phyloP scores from a whole-genome alignment of 116 monocot genomes.

The Zostera marina region DNA sequence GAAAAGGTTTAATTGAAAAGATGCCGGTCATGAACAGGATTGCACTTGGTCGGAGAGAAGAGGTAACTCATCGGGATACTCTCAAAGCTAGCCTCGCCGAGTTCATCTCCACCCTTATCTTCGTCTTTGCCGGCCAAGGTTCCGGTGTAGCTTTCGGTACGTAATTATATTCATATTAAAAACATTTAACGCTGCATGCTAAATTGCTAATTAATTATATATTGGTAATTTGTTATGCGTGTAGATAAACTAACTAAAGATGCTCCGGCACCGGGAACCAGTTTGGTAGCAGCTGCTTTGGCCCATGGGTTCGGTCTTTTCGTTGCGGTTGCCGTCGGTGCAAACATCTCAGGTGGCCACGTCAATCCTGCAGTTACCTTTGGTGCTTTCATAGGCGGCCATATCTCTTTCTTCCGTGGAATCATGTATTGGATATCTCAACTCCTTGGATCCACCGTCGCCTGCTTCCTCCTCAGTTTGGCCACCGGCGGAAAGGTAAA shows the following conservation, averaged over 20 bases:
- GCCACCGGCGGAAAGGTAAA: slow-evolving; percentile 28
- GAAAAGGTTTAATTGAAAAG: neutral
- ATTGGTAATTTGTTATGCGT: neutral
- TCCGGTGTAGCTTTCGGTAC: slow-evolving; percentile 61
- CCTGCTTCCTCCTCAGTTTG: slow-evolving; percentile 62
- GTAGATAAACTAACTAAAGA: slow-evolving; percentile 37
- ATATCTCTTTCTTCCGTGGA: slow-evolving; percentile 73
- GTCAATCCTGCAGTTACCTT: slow-evolving; percentile 92
- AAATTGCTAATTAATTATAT: too few species aligned
- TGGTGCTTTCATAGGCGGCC: slow-evolving; percentile 71
- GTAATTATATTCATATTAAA: too few species aligned
- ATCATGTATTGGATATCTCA: slow-evolving; percentile 85
- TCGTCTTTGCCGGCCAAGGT: slow-evolving; percentile 68
- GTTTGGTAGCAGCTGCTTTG: slow-evolving; percentile 45
- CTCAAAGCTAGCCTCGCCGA: slow-evolving; percentile 41
- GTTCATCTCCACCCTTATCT: slow-evolving; percentile 18
- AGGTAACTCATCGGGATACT: slow-evolving; percentile 32
- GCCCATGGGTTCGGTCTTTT: slow-evolving; percentile 67
- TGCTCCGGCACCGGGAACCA: slow-evolving; percentile 28
- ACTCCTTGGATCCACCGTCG: slow-evolving; percentile 57
- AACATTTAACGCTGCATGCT: too few species aligned
- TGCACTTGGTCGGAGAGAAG: slow-evolving; percentile 31
- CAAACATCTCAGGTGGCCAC: slow-evolving; percentile 96
- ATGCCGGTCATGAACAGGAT: slow-evolving; percentile 45
- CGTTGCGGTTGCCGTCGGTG: slow-evolving; percentile 58